Percentiles rank a stretch among this genome's conserved stretches.
Evolutionary conservation across 768 basidiomycete species (phyloP).

Genomic region (Leucocoprinus leucothites): DNA sequence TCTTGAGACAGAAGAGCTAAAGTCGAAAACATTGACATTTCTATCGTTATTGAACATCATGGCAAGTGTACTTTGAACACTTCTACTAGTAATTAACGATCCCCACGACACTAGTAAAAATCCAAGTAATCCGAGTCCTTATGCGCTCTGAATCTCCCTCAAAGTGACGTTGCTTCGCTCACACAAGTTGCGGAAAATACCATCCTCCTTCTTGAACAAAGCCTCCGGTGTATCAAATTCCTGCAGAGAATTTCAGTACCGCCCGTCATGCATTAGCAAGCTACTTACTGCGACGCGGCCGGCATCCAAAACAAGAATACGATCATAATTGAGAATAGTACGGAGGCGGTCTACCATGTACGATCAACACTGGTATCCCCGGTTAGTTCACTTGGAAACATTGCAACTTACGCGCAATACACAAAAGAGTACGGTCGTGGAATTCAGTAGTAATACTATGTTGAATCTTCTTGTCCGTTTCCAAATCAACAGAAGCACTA

Average conservation of each 20-base stretch:
- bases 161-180: slow-evolving; percentile 24
- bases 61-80: too few relatives aligned
- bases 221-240: slow-evolving; percentile 59
- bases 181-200: slow-evolving; percentile 65
- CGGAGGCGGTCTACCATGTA: slow-evolving; percentile 54
- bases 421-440: slow-evolving; percentile 67
- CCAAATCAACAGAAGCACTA: slow-evolving; percentile 68
- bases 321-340: slow-evolving; percentile 75
- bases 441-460: slow-evolving; percentile 75
- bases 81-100: too few relatives aligned
- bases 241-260: slow-evolving; percentile 18
- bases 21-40: too few relatives aligned
- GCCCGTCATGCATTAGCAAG: not conserved
- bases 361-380: slow-evolving; percentile 15
- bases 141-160: slow-evolving; percentile 14
- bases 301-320: slow-evolving; percentile 65
- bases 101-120: too few relatives aligned
- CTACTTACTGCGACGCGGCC: slow-evolving; percentile 49
- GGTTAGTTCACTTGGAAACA: not conserved
- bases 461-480: slow-evolving; percentile 82
- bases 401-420: slow-evolving; percentile 68
- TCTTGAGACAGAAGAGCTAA: too few relatives aligned
- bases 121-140: too few relatives aligned
- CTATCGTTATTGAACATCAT: too few relatives aligned
- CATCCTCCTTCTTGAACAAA: slow-evolving; percentile 41